phyloP scores from a whole-genome alignment of 169 alveolate species.

The Plasmodium gallinaceum region DNA sequence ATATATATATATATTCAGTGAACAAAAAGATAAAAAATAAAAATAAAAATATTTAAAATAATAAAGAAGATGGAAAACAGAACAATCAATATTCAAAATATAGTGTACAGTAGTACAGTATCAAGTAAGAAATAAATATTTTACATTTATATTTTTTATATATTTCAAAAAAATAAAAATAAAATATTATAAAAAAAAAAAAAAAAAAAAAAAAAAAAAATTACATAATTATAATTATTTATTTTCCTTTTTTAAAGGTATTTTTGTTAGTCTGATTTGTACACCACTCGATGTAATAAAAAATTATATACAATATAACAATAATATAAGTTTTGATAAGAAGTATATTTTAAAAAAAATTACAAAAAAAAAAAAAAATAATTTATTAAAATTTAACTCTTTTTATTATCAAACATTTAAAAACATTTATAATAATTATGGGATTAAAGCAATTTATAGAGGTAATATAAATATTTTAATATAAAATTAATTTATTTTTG shows the following conservation, averaged over 20 bases:
- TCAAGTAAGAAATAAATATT: slow-evolving; percentile 55
- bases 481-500: not conserved
- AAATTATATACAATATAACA: slow-evolving; percentile 77
- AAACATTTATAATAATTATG: slow-evolving; percentile 63
- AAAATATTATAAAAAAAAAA: not conserved
- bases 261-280: slow-evolving; percentile 72
- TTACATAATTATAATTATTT: slow-evolving; percentile 1
- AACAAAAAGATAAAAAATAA: slow-evolving; percentile 9
- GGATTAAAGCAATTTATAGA: slow-evolving; percentile 66
- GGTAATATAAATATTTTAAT: slow-evolving; percentile 11
- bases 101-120: slow-evolving; percentile 73
- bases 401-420: slow-evolving; percentile 66
- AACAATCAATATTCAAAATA: slow-evolving; percentile 54
- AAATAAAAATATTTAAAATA: slow-evolving; percentile 14
- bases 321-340: slow-evolving; percentile 60
- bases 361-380: slow-evolving; percentile 57
- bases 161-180: not conserved
- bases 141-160: not conserved
- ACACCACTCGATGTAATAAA: slow-evolving; percentile 83
- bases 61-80: slow-evolving; percentile 64
- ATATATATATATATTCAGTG: slow-evolving; percentile 2
- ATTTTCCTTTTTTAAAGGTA: slow-evolving; percentile 20
- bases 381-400: slow-evolving; percentile 46
- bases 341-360: slow-evolving; percentile 70
- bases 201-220: not conserved